These are phyloP conservation scores for Huntiella abstrusa DNA, from an alignment of 2,329 filamentous ascomycete genomes.

Conservation along the genomic window DNA sequence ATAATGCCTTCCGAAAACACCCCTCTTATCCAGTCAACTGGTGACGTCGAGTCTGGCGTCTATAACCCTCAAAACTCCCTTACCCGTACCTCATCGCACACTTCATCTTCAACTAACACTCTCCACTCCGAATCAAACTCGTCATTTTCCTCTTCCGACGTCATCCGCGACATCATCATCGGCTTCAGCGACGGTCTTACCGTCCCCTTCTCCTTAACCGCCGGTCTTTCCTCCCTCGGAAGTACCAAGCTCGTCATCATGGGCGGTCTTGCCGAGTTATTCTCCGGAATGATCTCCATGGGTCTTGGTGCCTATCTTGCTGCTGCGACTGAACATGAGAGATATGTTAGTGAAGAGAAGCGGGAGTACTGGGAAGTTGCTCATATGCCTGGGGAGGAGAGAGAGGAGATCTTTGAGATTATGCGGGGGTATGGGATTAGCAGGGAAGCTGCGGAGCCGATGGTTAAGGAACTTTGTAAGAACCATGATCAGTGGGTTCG, in stretches of 20 bases:
- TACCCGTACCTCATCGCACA: slow-evolving; percentile 1
- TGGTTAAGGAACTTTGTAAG: slow-evolving; percentile 31
- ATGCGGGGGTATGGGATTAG: slow-evolving; percentile 31
- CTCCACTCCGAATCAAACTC: slow-evolving; percentile 14
- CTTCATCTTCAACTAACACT: slow-evolving; percentile 12
- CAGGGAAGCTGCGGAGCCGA: slow-evolving; percentile 21
- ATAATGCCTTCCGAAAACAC: slow-evolving; percentile 3
- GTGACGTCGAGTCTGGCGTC: slow-evolving; percentile 4
- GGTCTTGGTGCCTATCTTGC: slow-evolving; percentile 57
- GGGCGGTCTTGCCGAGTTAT: slow-evolving; percentile 55
- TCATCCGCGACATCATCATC: slow-evolving; percentile 49
- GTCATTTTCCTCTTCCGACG: slow-evolving; percentile 21
- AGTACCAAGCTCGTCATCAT: slow-evolving; percentile 48
- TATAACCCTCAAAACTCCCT: background rate
- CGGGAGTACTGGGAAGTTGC: slow-evolving; percentile 26
- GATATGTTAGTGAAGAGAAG: slow-evolving; percentile 29
- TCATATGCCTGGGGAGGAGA: slow-evolving; percentile 25
- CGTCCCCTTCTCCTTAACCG: slow-evolving; percentile 61
- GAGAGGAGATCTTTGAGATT: slow-evolving; percentile 30
- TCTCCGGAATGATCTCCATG: slow-evolving; percentile 61
- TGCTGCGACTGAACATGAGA: slow-evolving; percentile 35
- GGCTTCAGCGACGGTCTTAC: slow-evolving; percentile 64
- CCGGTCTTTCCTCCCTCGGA: slow-evolving; percentile 49
- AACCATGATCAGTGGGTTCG: slow-evolving; percentile 30
- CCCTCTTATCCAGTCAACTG: slow-evolving; percentile 3